Evolutionary conservation across 495 filamentous ascomycete species (phyloP).

Genomic region (Pseudotulostoma volvatum): DNA sequence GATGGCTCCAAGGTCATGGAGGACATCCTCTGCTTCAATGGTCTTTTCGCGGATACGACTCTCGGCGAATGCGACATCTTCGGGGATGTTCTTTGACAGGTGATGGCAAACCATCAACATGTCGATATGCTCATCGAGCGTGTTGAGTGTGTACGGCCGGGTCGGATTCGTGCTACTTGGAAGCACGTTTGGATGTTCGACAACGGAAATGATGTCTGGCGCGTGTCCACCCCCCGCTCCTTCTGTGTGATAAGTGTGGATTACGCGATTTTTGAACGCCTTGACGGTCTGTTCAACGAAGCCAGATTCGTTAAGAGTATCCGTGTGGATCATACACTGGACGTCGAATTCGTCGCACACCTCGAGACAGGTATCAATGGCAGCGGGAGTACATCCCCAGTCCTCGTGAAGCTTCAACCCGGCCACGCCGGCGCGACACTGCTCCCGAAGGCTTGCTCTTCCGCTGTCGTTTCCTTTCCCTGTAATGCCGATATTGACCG

Average conservation of each 20-base stretch:
- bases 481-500: constrained; percentile 84
- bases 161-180: constrained; percentile 91
- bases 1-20: constrained; percentile 92
- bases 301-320: constrained; percentile 93
- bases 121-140: constrained; percentile 90
- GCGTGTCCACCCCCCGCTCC: constrained; percentile 93
- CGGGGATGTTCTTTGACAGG: constrained; percentile 75
- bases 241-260: constrained; percentile 98
- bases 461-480: constrained; percentile 89
- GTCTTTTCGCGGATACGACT: constrained; percentile 89
- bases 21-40: constrained; percentile 92
- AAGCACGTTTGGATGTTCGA: constrained; percentile 82
- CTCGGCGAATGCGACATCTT: constrained; percentile 94
- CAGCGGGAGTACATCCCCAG: constrained; percentile 86
- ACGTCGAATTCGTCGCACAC: constrained; percentile 87
- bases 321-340: constrained; percentile 93
- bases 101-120: constrained; percentile 99
- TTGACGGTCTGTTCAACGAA: constrained; percentile 88
- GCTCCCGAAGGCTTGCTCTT: constrained; percentile 56
- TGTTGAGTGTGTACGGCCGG: constrained; percentile 81
- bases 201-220: constrained; percentile 90
- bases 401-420: constrained; percentile 96
- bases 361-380: constrained; percentile 75
- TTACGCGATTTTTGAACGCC: constrained; percentile 77
- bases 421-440: constrained; percentile 68